Base-by-base conservation (phyloP, 305 asterid species). In the Fraxinus nigra region DNA sequence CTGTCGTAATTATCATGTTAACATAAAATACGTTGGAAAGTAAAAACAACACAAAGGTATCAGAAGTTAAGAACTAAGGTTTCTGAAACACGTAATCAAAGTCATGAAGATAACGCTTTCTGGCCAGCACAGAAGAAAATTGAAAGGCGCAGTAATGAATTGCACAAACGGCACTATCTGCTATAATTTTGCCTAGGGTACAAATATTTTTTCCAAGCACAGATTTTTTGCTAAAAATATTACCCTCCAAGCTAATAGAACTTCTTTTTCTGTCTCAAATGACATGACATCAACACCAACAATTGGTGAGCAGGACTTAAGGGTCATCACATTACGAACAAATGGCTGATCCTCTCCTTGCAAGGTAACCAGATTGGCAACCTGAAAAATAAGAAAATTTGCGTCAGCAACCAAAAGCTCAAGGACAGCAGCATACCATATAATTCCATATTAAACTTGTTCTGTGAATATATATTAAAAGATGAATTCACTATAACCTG, bases 281-380 rank as follows among this genome's bases (percentile, higher is more conserved):
- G 99, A 91, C 99, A 96, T 93, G 82, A 96, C 97, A 90, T 96
- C 98, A 84, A 92, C 98, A 84, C 98, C 98, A 89, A 93, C 98
- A 88, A 96, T 96, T 5, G 98, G 97, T 73, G 99, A 84, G 86
- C 99, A 96, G 79, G 99, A 93, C 87, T 93, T 91, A 8, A 96
- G 94, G 85, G 99, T 96, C 98, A 96, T 96, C 82, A 96, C 99
- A 84, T 96, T 96, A 75, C 93, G 97, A 87, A 91, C 93, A 83
- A 96, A 88, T 78, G 99, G 98, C 85, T 94, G 96, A 72, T 89
- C 92, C 86, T 92, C 95, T 81, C 99, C 99, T 90, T 96, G 99
- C 88, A 90, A 86, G 79, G 99, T 96, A 81, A 93, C 97, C 59
- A 94, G 92, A 85, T 96, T 96, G 84, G 99, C 97, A 76, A 96